phyloP scores from a whole-genome alignment of 306 rosid genomes.

The Castanea sativa region DNA sequence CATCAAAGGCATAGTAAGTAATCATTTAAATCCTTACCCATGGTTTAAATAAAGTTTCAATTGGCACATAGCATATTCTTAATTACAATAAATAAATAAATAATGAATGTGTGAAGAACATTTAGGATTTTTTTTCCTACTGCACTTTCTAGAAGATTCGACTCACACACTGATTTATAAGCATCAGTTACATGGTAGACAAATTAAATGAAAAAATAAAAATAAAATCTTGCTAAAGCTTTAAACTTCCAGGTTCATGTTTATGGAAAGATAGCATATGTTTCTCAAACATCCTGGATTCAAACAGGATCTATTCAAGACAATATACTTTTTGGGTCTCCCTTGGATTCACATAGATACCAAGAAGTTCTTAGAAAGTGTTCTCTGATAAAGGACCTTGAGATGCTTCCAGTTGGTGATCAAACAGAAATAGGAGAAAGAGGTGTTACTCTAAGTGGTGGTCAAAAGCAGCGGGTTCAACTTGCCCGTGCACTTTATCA shows the following conservation, averaged over 20 bases:
- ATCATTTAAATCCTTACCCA: neutral
- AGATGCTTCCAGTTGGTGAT: slow-evolving; percentile 51
- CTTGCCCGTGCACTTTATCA: slow-evolving; percentile 56
- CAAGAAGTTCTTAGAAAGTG: slow-evolving; percentile 44
- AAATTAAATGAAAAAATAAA: neutral
- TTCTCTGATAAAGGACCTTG: slow-evolving; percentile 51
- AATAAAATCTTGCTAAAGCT: neutral
- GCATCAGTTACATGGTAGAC: neutral
- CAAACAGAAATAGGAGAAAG: slow-evolving; percentile 59
- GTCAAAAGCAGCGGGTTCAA: slow-evolving; percentile 53
- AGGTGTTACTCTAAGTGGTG: slow-evolving; percentile 59
- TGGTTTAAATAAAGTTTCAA: neutral
- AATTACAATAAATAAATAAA: too few species aligned
- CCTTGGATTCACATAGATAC: slow-evolving; percentile 41
- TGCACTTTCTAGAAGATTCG: too few species aligned
- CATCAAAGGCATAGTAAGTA: slow-evolving; percentile 27
- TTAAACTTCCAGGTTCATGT: slow-evolving; percentile 35
- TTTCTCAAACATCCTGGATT: slow-evolving; percentile 68
- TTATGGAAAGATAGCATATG: slow-evolving; percentile 53
- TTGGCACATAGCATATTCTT: neutral
- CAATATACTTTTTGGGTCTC: slow-evolving; percentile 52
- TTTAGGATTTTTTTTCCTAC: neutral
- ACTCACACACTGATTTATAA: neutral
- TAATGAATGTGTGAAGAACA: neutral
- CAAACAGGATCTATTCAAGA: slow-evolving; percentile 56